These are phyloP conservation scores for Phytophthora colocasiae DNA, from an alignment of 352 stramenopile genomes.

Conservation along the genomic window DNA sequence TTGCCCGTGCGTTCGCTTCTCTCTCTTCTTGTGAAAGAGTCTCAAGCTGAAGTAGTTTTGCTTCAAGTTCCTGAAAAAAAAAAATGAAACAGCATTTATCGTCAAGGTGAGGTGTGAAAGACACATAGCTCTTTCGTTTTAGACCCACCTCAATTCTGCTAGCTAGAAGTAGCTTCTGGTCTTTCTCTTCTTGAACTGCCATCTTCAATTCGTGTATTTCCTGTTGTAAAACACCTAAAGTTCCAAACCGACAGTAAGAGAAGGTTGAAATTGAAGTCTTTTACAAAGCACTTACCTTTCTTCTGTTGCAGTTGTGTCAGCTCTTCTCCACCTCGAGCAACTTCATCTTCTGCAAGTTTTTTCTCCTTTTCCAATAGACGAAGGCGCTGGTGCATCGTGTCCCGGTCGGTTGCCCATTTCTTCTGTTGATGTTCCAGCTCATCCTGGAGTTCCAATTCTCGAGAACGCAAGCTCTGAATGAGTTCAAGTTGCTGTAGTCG, in stretches of 20 bases:
- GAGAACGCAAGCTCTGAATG: constrained; percentile 53
- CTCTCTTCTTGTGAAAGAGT: constrained; percentile 46
- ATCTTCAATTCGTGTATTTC: constrained; percentile 14
- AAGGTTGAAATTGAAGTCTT: neutral
- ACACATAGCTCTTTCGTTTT: neutral
- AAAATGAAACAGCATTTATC: neutral
- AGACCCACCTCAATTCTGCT: constrained; percentile 25
- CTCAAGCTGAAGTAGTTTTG: constrained; percentile 44
- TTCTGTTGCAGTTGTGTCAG: constrained; percentile 36
- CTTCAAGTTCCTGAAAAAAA: constrained; percentile 49
- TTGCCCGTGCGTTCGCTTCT: constrained; percentile 32
- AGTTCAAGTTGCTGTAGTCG: constrained; percentile 66
- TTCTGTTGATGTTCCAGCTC: constrained; percentile 69
- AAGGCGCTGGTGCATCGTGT: constrained; percentile 56
- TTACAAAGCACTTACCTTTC: constrained; percentile 31
- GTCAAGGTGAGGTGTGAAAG: neutral
- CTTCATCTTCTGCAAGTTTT: constrained; percentile 48
- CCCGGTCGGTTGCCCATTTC: constrained; percentile 60
- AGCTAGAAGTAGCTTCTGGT: constrained; percentile 26
- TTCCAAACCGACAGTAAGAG: neutral
- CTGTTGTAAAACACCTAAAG: constrained; percentile 17
- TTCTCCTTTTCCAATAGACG: constrained; percentile 67
- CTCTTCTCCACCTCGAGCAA: constrained; percentile 29
- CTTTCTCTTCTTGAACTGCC: constrained; percentile 23
- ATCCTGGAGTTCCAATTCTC: constrained; percentile 57